Conservation (phyloP, 2,329 filamentous ascomycete species). For the Karstenula rhodostoma region DNA sequence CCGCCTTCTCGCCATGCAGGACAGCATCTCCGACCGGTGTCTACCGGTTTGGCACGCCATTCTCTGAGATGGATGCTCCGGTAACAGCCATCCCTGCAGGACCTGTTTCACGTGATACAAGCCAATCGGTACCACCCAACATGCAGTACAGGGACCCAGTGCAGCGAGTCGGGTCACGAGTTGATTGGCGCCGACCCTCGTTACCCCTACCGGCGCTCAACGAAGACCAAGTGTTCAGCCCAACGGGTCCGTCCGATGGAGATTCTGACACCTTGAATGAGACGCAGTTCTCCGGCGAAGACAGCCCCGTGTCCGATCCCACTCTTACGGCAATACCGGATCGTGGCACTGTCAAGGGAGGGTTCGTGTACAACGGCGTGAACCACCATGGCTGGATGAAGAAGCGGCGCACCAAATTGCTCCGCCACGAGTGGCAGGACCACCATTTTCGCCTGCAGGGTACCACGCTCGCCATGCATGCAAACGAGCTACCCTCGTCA, state of each 20-base stretch:
- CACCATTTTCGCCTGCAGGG: conserved; percentile 84
- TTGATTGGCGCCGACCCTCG: conserved; percentile 68
- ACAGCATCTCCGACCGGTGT: conserved; percentile 65
- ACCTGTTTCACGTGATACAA: conserved; percentile 78
- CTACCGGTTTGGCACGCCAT: conserved; percentile 84
- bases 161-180: conserved; percentile 54
- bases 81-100: conserved; percentile 75
- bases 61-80: conserved; percentile 90
- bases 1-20: conserved; percentile 56
- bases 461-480: conserved; percentile 72
- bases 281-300: conserved; percentile 43
- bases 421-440: conserved; percentile 93
- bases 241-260: conserved; percentile 37
- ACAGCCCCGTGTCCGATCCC: conserved; percentile 45
- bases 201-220: conserved; percentile 75
- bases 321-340: conserved; percentile 39
- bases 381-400: conserved; percentile 89
- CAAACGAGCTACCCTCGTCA: conserved; percentile 59
- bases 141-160: conserved; percentile 76
- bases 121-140: conserved; percentile 91
- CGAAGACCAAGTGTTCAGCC: conserved; percentile 65
- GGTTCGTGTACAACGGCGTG: conserved; percentile 58
- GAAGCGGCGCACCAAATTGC: conserved; percentile 88
- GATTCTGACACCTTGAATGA: conserved; percentile 46
- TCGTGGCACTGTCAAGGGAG: conserved; percentile 47